phyloP scores from a whole-genome alignment of 148 eudicot species.

The Rhododendron williamsianum region DNA sequence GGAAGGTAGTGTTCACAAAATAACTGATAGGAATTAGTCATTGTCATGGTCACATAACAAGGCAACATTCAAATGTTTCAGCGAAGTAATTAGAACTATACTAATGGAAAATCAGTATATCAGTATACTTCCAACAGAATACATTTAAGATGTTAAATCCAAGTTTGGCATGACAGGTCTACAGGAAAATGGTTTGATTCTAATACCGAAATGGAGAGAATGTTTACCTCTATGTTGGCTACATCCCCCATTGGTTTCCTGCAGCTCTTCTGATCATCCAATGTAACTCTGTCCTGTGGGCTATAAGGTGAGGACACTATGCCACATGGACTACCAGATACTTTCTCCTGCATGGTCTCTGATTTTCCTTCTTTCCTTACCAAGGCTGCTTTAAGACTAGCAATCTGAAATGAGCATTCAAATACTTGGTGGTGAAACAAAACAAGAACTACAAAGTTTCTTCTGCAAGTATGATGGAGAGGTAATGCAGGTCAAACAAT shows the following conservation, averaged over 20 bases:
- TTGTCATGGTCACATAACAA: not conserved
- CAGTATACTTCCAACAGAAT: not conserved
- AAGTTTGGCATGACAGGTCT: not conserved
- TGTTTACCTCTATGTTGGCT: conserved; percentile 67
- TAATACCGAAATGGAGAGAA: not conserved
- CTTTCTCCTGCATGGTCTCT: conserved; percentile 31
- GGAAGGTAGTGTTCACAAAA: not conserved
- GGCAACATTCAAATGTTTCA: not conserved
- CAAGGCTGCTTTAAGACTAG: conserved; percentile 81
- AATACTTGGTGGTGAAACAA: not conserved
- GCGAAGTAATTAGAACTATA: not conserved
- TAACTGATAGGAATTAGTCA: not conserved
- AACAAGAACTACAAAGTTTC: not conserved
- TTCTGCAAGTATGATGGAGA: not conserved
- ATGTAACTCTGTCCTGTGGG: conserved; percentile 27
- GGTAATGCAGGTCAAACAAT: not conserved
- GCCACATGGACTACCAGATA: conserved; percentile 44
- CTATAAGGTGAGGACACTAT: conserved; percentile 37
- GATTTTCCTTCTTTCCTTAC: conserved; percentile 68
- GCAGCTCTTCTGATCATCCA: conserved; percentile 28
- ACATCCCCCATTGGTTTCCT: conserved; percentile 74
- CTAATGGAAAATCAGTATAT: not conserved
- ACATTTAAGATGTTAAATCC: not conserved
- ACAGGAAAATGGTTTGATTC: not conserved
- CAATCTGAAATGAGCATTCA: conserved; percentile 43